Evolutionary conservation across 306 rosid genomes (phyloP), one percentile per base, ranked within the genome.

Genomic region (Lithocarpus polystachyus): DNA sequence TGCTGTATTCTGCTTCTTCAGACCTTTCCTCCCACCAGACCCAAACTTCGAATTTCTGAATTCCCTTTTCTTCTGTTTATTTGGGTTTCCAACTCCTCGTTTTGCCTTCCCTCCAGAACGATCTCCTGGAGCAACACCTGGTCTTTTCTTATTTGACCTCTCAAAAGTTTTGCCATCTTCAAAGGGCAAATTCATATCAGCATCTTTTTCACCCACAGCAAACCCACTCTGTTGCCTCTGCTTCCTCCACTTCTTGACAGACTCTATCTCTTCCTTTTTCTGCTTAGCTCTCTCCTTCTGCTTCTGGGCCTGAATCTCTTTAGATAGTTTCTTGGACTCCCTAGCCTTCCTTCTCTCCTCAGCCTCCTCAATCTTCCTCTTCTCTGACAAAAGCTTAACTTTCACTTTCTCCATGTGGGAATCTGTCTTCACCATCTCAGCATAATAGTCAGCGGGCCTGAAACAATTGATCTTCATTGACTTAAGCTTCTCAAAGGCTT

Each of bases 211-310:
- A 6, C 72, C 86, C 13, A 84, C 91, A 14, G 98, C 86, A 84
- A 92, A 90, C 54, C 97, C 97, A 5, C 92, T 92, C 82, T 87
- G 90, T 61, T 94, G 97, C 81, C 98, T 92, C 84, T 94, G 96
- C 82, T 94, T 92, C 91, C 98, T 90, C 98, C 98, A 94, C 80
- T 90, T 92, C 89, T 94, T 92, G 78, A 94, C 98, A 72, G 98
- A 90, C 75, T 94, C 97, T 5, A 94, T 90, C 7, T 89, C 93
- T 2, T 92, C 93, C 84, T 90, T 94, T 75, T 92, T 94, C 93
- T 90, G 93, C 90, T 94, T 92, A 61, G 96, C 90, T 77, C 94
- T 87, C 82, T 94, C 98, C 73, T 90, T 94, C 52, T 56, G 10
- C 85, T 94, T 94, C 89, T 89, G 94, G 31, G 92, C 84, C 82